Conservation (phyloP, 768 basidiomycete species). For the Myochromella boudieri region DNA sequence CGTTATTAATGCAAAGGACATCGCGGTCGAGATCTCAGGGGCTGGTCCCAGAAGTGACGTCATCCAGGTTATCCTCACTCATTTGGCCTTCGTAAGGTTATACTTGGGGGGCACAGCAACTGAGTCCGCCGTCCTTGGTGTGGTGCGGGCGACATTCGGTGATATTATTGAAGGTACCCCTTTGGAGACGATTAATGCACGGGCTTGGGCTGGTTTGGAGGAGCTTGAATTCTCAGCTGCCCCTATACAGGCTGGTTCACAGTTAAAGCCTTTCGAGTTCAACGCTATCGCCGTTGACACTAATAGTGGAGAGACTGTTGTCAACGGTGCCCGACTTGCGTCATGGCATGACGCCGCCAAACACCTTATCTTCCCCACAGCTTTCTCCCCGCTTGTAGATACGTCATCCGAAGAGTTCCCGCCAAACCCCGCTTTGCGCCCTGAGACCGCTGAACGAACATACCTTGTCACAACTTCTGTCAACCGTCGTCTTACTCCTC, state of each 20-base stretch:
- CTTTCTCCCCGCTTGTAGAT: conserved; percentile 58
- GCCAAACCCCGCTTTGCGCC: conserved; percentile 73
- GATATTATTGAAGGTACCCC: conserved; percentile 47
- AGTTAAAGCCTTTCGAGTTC: conserved; percentile 60
- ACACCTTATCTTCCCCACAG: conserved; percentile 84
- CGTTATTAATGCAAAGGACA: conserved; percentile 54
- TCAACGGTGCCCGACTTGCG: conserved; percentile 58
- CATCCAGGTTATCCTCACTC: conserved; percentile 58
- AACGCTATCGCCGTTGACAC: conserved; percentile 76
- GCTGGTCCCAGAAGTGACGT: conserved; percentile 35
- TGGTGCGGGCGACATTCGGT: conserved; percentile 48
- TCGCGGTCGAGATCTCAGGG: conserved; percentile 44
- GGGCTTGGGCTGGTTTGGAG: conserved; percentile 66
- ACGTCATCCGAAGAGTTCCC: conserved; percentile 41
- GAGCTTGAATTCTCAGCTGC: conserved; percentile 50
- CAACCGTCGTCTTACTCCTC: conserved; percentile 91
- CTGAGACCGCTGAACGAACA: conserved; percentile 85
- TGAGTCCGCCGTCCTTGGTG: conserved; percentile 49
- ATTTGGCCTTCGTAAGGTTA: conserved; percentile 82
- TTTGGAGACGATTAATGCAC: conserved; percentile 50
- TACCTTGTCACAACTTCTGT: conserved; percentile 93
- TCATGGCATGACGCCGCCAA: conserved; percentile 88
- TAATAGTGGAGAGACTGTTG: conserved; percentile 52
- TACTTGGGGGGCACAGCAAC: conserved; percentile 70
- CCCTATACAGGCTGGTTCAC: conserved; percentile 18